These are phyloP conservation scores for Bipolaris zeicola DNA, from an alignment of 2,329 filamentous ascomycete species.

Conservation along the genomic window DNA sequence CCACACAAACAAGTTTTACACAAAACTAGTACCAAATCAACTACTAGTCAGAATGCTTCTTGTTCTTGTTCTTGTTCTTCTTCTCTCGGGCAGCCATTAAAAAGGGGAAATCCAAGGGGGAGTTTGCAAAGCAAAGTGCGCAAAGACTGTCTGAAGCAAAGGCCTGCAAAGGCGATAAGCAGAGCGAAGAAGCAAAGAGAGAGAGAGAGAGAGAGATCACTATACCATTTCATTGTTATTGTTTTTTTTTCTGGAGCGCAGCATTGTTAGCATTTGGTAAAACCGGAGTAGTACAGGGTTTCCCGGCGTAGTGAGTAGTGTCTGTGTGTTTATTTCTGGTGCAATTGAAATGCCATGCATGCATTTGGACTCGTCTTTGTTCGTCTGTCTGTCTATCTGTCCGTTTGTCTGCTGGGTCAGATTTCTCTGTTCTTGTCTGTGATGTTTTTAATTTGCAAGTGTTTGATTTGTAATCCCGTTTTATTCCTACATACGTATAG, in stretches of 20 bases:
- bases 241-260: constrained; percentile 19
- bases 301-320: constrained; percentile 18
- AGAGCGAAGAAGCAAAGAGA: constrained; percentile 1
- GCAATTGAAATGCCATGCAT: constrained; percentile 29
- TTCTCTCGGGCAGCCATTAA: constrained; percentile 12
- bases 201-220: constrained; percentile 13
- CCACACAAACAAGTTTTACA: constrained; percentile 26
- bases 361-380: not conserved
- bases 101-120: constrained; percentile 30
- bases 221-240: constrained; percentile 41
- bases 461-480: too few species aligned
- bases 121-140: constrained; percentile 9
- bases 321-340: constrained; percentile 6
- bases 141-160: constrained; percentile 17
- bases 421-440: too few species aligned
- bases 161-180: constrained; percentile 6
- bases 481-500: too few species aligned
- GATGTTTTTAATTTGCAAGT: too few species aligned
- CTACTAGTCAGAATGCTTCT: constrained; percentile 37
- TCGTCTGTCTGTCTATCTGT: not conserved
- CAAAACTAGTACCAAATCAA: not conserved
- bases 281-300: not conserved
- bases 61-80: constrained; percentile 2
- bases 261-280: constrained; percentile 26
- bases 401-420: not conserved